phyloP scores from a whole-genome alignment of 2,329 filamentous ascomycete species.

The Diaporthe vaccinii region DNA sequence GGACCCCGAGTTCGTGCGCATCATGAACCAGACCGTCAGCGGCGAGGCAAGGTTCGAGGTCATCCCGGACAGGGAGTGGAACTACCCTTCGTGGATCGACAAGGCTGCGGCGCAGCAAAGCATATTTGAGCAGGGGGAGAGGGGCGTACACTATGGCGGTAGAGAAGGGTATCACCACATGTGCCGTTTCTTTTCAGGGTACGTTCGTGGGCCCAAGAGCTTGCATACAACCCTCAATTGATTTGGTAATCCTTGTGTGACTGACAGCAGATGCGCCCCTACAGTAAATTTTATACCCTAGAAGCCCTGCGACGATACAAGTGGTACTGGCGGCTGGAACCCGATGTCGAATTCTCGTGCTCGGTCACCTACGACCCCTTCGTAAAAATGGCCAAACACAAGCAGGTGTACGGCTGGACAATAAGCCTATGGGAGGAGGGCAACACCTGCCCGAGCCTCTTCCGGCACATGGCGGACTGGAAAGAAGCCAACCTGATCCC shows the following conservation, averaged over 20 bases:
- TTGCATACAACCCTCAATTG: not conserved
- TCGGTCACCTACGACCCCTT: slow-evolving; percentile 63
- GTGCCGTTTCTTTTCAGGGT: slow-evolving; percentile 58
- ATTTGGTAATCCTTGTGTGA: not conserved
- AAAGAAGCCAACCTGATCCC: slow-evolving; percentile 54
- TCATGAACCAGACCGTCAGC: slow-evolving; percentile 53
- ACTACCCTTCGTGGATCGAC: slow-evolving; percentile 53
- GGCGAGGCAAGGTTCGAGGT: slow-evolving; percentile 58
- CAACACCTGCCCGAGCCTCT: slow-evolving; percentile 57
- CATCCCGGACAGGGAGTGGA: slow-evolving; percentile 57
- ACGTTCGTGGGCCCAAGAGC: slow-evolving; percentile 42
- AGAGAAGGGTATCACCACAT: slow-evolving; percentile 57
- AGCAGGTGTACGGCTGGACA: slow-evolving; percentile 60
- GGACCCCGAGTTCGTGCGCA: slow-evolving; percentile 54
- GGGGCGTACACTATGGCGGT: slow-evolving; percentile 54
- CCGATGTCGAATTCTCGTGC: slow-evolving; percentile 60
- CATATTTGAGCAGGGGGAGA: slow-evolving; percentile 47
- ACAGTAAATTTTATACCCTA: slow-evolving; percentile 59
- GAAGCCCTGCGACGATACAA: slow-evolving; percentile 57
- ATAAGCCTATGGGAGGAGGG: slow-evolving; percentile 59
- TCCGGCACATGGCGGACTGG: slow-evolving; percentile 57
- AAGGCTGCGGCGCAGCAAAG: slow-evolving; percentile 42
- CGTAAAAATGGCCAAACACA: slow-evolving; percentile 58
- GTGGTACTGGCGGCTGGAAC: slow-evolving; percentile 63
- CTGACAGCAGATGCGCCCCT: slow-evolving; percentile 12